Conservation (phyloP, 2,329 filamentous ascomycete genomes). For the Colletotrichum orbiculare region DNA sequence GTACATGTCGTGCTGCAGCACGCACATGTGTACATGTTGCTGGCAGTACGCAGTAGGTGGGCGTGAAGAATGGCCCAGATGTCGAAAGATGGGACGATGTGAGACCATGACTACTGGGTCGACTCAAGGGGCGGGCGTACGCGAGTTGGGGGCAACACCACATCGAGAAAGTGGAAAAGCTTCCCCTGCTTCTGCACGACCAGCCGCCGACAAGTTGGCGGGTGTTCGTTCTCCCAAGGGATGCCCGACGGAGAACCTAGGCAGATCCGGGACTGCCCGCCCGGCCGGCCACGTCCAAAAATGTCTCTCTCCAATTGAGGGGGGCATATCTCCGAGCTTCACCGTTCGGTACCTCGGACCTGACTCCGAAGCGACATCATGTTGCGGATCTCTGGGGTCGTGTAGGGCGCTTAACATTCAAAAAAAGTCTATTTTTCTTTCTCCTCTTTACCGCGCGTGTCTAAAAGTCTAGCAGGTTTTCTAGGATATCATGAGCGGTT, state of each 20-base stretch:
- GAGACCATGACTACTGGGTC: background rate
- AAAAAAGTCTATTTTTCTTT: constrained; percentile 30
- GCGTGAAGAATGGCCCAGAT: constrained; percentile 7
- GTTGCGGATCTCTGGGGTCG: background rate
- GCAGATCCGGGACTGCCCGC: constrained; percentile 14
- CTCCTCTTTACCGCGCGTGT: background rate
- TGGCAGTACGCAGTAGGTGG: background rate
- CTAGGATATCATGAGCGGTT: constrained; percentile 6
- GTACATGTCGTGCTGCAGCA: background rate
- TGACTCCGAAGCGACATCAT: constrained; percentile 7
- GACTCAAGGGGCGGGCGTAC: background rate
- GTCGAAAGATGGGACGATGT: constrained; percentile 18
- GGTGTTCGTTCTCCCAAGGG: background rate
- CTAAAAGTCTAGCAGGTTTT: constrained; percentile 15
- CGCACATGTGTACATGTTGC: no score
- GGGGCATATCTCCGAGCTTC: constrained; percentile 20
- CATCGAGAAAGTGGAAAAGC: background rate
- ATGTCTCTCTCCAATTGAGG: constrained; percentile 6
- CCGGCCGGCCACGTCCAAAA: constrained; percentile 2
- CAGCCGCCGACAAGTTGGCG: constrained; percentile 2
- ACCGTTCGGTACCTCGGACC: constrained; percentile 24
- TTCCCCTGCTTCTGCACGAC: background rate
- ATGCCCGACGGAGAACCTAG: background rate
- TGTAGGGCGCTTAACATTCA: background rate
- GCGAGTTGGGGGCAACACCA: background rate